Conservation (phyloP, 2,329 filamentous ascomycete genomes). For the Cladosporium oxysporum region DNA sequence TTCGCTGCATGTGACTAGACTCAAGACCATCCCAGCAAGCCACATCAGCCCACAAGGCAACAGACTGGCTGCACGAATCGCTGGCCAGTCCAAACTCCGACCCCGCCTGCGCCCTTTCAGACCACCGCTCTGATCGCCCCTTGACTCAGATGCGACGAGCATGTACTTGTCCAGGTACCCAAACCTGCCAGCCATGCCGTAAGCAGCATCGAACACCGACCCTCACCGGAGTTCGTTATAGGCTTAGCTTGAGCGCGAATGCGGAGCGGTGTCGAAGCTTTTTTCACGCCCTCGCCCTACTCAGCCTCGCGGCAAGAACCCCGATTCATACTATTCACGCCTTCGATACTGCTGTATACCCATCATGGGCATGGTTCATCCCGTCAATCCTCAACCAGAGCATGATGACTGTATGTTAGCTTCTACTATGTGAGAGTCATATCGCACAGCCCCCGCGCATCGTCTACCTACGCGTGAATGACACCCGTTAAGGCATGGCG, state of each 20-base stretch:
- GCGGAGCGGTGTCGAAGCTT: slow-evolving; percentile 9
- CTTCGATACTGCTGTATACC: not conserved
- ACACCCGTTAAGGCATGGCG: not conserved
- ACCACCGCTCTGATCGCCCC: not conserved
- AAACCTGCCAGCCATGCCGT: not conserved
- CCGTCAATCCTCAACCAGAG: not conserved
- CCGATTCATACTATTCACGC: not conserved
- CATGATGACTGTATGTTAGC: not conserved
- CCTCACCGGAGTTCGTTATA: not conserved
- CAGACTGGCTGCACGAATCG: not conserved
- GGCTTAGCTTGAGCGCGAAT: slow-evolving; percentile 3
- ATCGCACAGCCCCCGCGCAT: not conserved
- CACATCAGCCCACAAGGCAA: slow-evolving; percentile 4
- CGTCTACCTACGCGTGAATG: not conserved
- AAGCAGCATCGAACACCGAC: slow-evolving; percentile 7
- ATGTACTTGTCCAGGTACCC: not conserved
- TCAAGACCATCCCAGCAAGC: not conserved
- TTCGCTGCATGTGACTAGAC: slow-evolving; percentile 5
- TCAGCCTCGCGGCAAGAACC: not conserved
- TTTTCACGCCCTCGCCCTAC: not conserved
- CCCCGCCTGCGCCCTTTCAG: not conserved
- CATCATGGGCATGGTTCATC: not conserved
- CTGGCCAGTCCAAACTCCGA: not conserved
- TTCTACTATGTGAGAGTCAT: not conserved
- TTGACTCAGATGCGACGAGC: not conserved